These are phyloP conservation scores for Fagopyrum tataricum DNA, from an alignment of 148 eudicot genomes.

Conservation along the genomic window DNA sequence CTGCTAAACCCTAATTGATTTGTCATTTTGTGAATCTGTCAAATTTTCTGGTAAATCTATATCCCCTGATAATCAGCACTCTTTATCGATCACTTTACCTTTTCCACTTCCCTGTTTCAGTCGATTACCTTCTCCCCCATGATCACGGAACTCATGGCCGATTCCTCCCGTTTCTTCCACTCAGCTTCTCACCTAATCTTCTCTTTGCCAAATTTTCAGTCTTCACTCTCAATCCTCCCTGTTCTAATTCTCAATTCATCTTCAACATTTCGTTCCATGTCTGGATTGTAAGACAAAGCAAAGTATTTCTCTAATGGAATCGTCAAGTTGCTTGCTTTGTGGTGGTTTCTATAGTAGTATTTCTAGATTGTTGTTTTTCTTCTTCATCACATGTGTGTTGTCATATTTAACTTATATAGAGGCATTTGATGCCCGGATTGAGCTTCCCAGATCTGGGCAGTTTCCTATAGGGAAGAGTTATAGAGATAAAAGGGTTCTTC, in stretches of 20 bases:
- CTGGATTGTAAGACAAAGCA: neutral
- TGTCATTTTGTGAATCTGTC: constrained; percentile 5
- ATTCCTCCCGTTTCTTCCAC: neutral
- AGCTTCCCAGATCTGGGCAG: constrained; percentile 35
- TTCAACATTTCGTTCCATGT: neutral
- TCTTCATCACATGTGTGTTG: constrained; percentile 9
- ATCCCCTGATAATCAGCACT: neutral
- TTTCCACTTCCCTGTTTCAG: neutral
- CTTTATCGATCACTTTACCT: constrained; percentile 4
- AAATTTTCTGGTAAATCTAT: neutral
- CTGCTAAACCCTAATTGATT: constrained; percentile 1
- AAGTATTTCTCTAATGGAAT: neutral
- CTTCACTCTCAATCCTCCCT: constrained; percentile 8
- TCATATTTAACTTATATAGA: constrained; percentile 18
- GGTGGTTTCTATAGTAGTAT: neutral
- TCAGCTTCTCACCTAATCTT: neutral
- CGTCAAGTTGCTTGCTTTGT: constrained; percentile 1
- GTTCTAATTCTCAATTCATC: neutral
- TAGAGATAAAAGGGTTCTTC: constrained; percentile 19
- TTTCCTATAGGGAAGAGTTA: constrained; percentile 7
- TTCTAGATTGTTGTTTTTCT: neutral
- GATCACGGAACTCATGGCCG: constrained; percentile 5
- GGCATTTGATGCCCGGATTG: constrained; percentile 33
- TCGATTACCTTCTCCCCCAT: constrained; percentile 2
- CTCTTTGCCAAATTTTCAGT: neutral